Evolutionary conservation across 768 basidiomycete species (phyloP).

Genomic region (Chlorophyllum brunneum): DNA sequence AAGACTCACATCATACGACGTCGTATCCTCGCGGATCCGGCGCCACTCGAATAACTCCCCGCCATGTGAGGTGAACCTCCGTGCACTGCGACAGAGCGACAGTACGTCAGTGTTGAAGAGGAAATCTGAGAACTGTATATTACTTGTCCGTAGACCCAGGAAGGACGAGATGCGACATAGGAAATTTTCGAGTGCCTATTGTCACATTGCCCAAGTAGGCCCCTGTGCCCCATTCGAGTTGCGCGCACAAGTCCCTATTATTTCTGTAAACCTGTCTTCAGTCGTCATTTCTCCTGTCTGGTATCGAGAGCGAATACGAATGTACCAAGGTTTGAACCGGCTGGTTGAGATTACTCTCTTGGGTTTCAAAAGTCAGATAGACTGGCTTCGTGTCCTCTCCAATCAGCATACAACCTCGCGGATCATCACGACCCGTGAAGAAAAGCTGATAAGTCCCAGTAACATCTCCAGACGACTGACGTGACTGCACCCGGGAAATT

Average conservation of each 20-base stretch:
- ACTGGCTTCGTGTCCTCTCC: conserved; percentile 57
- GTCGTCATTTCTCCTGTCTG: conserved; percentile 11
- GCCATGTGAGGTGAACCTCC: conserved; percentile 55
- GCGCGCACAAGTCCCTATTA: conserved; percentile 44
- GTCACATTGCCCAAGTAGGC: conserved; percentile 53
- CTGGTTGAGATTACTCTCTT: conserved; percentile 35
- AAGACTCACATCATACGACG: conserved; percentile 58
- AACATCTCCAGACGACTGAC: conserved; percentile 13
- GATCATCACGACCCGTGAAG: conserved; percentile 70
- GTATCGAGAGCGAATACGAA: conserved; percentile 15
- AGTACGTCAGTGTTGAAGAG: conserved; percentile 11
- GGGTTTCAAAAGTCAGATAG: conserved; percentile 67
- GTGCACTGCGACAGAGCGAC: conserved; percentile 41
- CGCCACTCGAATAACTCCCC: conserved; percentile 67
- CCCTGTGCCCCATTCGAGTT: conserved; percentile 48
- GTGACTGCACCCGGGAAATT: background rate
- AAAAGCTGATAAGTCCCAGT: conserved; percentile 51
- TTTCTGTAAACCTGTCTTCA: conserved; percentile 38
- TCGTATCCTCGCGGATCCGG: conserved; percentile 39
- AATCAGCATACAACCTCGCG: conserved; percentile 64
- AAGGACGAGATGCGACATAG: conserved; percentile 61
- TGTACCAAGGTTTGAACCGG: conserved; percentile 49
- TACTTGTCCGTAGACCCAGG: conserved; percentile 50
- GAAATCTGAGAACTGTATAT: conserved; percentile 17
- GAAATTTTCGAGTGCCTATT: conserved; percentile 48